Base-by-base conservation (phyloP, 352 stramenopile species). In the Phytophthora idaei region DNA sequence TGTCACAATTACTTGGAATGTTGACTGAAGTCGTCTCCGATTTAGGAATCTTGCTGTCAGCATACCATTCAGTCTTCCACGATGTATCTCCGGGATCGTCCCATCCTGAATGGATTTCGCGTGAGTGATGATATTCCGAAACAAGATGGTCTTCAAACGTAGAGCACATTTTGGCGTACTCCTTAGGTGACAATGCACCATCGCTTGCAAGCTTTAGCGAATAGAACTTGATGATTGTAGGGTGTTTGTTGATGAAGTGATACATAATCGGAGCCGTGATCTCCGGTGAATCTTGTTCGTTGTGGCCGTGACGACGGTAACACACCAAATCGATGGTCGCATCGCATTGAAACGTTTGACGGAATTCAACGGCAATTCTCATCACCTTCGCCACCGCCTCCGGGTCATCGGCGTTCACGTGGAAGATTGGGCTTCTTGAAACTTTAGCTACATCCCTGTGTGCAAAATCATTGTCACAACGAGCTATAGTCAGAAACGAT, bases 301-400 rank as follows among this genome's bases (percentile, higher is more conserved):
- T 99, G 85, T 99, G 98, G 10, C 98, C 98, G 73, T 99, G 95
- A 34, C 97, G 88, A 57, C 98, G 95, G 76, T 99, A 99, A 74
- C 98, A 99, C 21, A 99, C 90, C 66, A 99, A 88, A 85, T 99
- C 97, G 54, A 99, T 91, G 46, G 99, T 98, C 47, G 98, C 97
- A 85, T 99, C 98, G 27, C 85, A 96, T 17, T 97, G 89, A 82
- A 97, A 99, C 0, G 60, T 87, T 68, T 96, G 85, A 6, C 91
- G 85, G 61, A 89, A 97, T 64, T 97, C 90, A 27, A 92, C 78
- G 8, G 92, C 92, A 66, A 97, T 90, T 81, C 97, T 94, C 80
- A 99, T 97, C 34, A 92, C 91, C 49, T 94, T 94, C 34, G 90
- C 79, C 7, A 96, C 89, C 5, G 83, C 95, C 55, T 99, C 88